A percentile compares a stretch with the other conserved stretches of the same genome.
phyloP scores from a whole-genome alignment of 805 yeast genomes.

The Kuraishia hungarica region DNA sequence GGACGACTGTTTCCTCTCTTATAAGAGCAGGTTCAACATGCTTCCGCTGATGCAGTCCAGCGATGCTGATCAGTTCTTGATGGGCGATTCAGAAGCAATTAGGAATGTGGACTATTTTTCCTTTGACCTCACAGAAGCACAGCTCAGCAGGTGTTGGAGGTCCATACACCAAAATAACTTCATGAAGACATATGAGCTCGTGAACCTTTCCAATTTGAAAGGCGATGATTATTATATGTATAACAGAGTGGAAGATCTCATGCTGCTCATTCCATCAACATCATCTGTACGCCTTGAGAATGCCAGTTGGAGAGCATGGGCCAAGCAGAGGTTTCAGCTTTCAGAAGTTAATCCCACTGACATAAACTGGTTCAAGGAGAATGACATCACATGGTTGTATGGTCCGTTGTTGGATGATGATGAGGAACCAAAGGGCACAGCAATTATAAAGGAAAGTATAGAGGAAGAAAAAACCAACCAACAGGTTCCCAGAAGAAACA shows the following conservation, averaged over 20 bases:
- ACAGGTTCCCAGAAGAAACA: background rate
- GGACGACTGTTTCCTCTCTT: slow-evolving; percentile 1
- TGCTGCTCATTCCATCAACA: slow-evolving; percentile 24
- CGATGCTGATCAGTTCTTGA: background rate
- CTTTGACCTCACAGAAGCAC: slow-evolving; percentile 23
- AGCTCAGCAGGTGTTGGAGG: slow-evolving; percentile 33
- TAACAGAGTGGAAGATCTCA: slow-evolving; percentile 22
- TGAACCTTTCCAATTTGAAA: slow-evolving; percentile 17
- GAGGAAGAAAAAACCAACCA: background rate
- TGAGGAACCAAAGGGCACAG: slow-evolving; percentile 28
- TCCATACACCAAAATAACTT: slow-evolving; percentile 25
- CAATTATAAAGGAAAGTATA: background rate
- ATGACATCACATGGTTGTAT: slow-evolving; percentile 46
- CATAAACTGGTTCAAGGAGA: slow-evolving; percentile 47
- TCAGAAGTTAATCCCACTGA: slow-evolving; percentile 33
- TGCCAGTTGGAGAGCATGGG: slow-evolving; percentile 95
- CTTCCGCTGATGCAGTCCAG: background rate
- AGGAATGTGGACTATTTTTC: slow-evolving; percentile 31
- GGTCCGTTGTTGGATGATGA: slow-evolving; percentile 32
- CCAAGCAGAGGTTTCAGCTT: slow-evolving; percentile 59
- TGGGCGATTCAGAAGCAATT: background rate
- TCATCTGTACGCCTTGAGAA: slow-evolving; percentile 51
- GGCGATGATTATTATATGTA: slow-evolving; percentile 7
- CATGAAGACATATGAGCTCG: slow-evolving; percentile 23
- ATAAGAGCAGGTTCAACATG: background rate